phyloP scores from a whole-genome alignment of 768 basidiomycete genomes.

The Tylopilus felleus region DNA sequence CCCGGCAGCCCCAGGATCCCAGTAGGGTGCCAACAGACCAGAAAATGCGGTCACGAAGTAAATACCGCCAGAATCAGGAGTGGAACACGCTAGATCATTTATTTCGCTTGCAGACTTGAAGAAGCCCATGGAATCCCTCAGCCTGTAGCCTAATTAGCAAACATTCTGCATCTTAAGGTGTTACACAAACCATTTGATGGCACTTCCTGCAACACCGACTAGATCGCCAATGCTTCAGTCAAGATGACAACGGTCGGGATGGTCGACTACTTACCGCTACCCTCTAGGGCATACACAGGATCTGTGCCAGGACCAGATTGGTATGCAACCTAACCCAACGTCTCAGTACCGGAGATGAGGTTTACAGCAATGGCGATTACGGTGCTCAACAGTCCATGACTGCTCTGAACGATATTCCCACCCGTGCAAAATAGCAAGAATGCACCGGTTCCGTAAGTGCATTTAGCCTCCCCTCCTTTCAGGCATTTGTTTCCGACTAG shows the following conservation, averaged over 20 bases:
- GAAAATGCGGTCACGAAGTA: constrained; percentile 98
- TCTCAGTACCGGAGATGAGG: background rate
- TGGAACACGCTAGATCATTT: constrained; percentile 77
- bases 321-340: constrained; percentile 68
- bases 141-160: constrained; percentile 38
- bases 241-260: background rate
- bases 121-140: constrained; percentile 85
- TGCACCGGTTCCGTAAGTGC: constrained; percentile 96
- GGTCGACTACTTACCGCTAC: constrained; percentile 65
- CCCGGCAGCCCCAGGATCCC: constrained; percentile 92
- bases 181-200: constrained; percentile 74
- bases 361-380: constrained; percentile 37
- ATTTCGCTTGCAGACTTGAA: constrained; percentile 81
- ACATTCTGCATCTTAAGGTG: background rate
- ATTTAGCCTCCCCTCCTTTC: constrained; percentile 89
- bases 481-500: constrained; percentile 96
- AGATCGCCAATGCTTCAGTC: background rate
- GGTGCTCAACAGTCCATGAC: constrained; percentile 86
- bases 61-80: constrained; percentile 78
- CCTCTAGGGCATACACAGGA: constrained; percentile 92
- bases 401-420: constrained; percentile 76
- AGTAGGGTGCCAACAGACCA: constrained; percentile 94
- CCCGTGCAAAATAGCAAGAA: constrained; percentile 97
- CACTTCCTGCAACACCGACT: constrained; percentile 94
- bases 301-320: constrained; percentile 75